These are phyloP conservation scores for Verticillium longisporum DNA, from an alignment of 2,329 filamentous ascomycete genomes.

Conservation along the genomic window DNA sequence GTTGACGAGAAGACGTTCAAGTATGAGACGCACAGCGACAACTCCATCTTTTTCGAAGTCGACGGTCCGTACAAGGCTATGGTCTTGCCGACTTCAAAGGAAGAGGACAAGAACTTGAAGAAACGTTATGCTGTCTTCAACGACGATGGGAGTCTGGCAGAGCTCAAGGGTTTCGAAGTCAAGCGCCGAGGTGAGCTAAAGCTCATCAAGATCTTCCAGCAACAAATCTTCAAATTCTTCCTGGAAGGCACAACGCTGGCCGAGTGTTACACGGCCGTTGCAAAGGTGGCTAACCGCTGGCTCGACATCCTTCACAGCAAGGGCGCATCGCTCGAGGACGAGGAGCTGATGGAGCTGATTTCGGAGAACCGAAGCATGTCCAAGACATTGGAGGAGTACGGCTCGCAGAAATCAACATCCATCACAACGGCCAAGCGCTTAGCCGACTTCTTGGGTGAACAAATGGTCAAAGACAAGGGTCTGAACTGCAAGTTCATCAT, in stretches of 20 bases:
- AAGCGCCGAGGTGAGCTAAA: constrained; percentile 97
- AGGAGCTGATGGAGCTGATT: constrained; percentile 98
- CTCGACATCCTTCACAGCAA: constrained; percentile 88
- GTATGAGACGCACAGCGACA: constrained; percentile 97
- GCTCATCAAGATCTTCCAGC: constrained; percentile 99
- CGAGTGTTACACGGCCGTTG: constrained; percentile 87
- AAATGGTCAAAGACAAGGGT: constrained; percentile 99
- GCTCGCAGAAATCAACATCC: constrained; percentile 92
- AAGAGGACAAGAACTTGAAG: constrained; percentile 99
- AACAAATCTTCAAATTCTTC: constrained; percentile 99
- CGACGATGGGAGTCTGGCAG: constrained; percentile 88
- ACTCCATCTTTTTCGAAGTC: constrained; percentile 99
- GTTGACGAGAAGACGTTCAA: constrained; percentile 72
- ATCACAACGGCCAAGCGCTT: constrained; percentile 95
- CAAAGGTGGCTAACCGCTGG: constrained; percentile 94
- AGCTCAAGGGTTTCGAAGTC: constrained; percentile 95
- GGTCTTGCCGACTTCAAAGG: constrained; percentile 94
- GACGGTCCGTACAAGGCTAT: constrained; percentile 97
- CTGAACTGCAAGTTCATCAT: constrained; percentile 99
- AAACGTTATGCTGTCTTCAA: constrained; percentile 99
- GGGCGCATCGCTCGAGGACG: constrained; percentile 84
- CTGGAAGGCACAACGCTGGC: constrained; percentile 80
- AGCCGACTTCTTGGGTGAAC: constrained; percentile 92
- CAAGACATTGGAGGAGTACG: constrained; percentile 96
- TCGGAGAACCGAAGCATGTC: constrained; percentile 98